Base-by-base conservation (phyloP, 208 protist species). In the Lotmaria passim region DNA sequence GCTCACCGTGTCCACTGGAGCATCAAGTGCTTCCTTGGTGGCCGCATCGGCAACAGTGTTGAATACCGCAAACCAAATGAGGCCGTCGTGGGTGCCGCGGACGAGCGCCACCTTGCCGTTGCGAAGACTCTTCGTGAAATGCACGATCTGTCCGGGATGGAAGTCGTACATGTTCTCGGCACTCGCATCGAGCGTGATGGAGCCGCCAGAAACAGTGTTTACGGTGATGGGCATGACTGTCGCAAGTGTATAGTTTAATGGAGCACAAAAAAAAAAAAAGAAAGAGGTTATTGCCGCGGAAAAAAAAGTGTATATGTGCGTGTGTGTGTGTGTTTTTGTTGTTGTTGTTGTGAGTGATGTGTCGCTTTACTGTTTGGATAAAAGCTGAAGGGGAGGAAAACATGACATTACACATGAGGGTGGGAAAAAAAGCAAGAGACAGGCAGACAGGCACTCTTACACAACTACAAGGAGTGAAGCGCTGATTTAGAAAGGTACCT, bases 31-130 rank as follows among this genome's bases (percentile, higher is more conserved):
- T 36, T 79, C 79, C 56, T 75, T 47, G 33, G 57, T 77, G 23
- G 70, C 38, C 1, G 91, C 91, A 30, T 75, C 82, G 10, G 83
- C 82, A 0, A 78, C 83, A 24, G 71, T 87, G 0, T 58, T 53
- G 59, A 93, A 83, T 1, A 93, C 83, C 3, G 91, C 83, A 73
- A 93, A 96, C 88, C 91, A 96, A 21, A 96, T 46, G 0, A 96
- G 60, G 8, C 86, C 86, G 23, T 93, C 84, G 43, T 69, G 48
- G 7, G 75, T 78, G n/a, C 91, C 91, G 46, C 91, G 85, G 44
- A 96, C 80, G 4, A 96, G 79, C 0, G 86, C 91, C 0, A 96
- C 83, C 48, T 93, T 93, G 19, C 91, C 88, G 70, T 96, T 96
- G 30, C 86, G 83, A 3, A 90, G 75, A 62, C 91, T 96, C 63